Evolutionary conservation across 2,329 filamentous ascomycete species (phyloP), one percentile per base, ranked within the genome.

Genomic region (Fusarium nodosum): DNA sequence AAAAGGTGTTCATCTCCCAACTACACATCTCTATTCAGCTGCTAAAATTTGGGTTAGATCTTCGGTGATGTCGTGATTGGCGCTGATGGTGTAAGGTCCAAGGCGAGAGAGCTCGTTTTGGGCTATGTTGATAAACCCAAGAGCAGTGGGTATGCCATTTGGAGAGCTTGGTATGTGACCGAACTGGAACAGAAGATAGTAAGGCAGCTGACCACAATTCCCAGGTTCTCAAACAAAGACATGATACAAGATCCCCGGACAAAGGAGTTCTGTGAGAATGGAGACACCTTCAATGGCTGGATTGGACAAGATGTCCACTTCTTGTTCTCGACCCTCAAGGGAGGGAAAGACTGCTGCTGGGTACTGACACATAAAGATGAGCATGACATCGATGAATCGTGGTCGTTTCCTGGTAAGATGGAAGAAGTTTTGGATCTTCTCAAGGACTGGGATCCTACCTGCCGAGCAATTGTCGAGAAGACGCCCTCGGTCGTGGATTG

Each of bases 241-340:
- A 84, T 85, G 82, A 79, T 87, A 22, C 77, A 77, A 12, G 85
- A 88, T 66, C 83, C 85, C 2, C 76, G 80, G 24, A 88, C 86
- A 3, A 82, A 82, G 33, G 81, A 87, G 36, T 86, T 88, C 57
- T 87, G 86, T 67, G 80, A 78, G 34, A 81, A 87, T 60, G 86
- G 86, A 34, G 87, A 89, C 73, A 86, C 85, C 0, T 88, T 88
- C 76, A 87, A 87, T 56, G 86, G 86, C 28, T 85, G 83, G 87
- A 84, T 72, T 15, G 66, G 69, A 6, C 50, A 64, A 33, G 70
- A 68, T 20, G 58, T 70, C 51, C 85, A 87, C 68, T 85, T 87
- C 64, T 77, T 88, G 2, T 87, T 87, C 69, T 85, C 84, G 8
- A 86, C 86, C 5, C 83, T 88, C 68, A 88, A 73, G n/a, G 71